Conservation (phyloP, 805 yeast species). For the Yarrowia sp. region DNA sequence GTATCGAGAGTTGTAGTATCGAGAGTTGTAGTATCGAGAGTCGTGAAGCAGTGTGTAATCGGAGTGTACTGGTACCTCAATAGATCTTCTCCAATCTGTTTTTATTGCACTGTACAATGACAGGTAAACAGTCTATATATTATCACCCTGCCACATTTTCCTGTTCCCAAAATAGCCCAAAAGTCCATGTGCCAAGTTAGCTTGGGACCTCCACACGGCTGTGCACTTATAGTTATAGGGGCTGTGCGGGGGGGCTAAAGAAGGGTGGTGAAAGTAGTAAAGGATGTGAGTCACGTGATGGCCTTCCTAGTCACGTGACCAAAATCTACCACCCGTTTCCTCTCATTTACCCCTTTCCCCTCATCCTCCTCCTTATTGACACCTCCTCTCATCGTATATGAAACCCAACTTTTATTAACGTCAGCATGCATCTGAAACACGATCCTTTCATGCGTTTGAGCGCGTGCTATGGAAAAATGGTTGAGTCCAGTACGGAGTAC, state of each 20-base stretch:
- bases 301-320: neutral
- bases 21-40: too few relatives aligned
- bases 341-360: neutral
- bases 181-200: neutral
- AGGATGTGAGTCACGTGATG: neutral
- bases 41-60: too few relatives aligned
- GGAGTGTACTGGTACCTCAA: too few relatives aligned
- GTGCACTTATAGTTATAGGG: conserved; percentile 16
- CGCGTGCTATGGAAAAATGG: neutral
- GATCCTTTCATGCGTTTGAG: neutral
- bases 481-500: neutral
- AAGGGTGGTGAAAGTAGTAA: neutral
- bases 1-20: neutral
- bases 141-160: neutral
- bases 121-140: conserved; percentile 2
- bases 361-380: too few relatives aligned
- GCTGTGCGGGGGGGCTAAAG: conserved; percentile 1
- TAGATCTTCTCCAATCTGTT: neutral
- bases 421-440: conserved; percentile 3
- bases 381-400: conserved; percentile 7
- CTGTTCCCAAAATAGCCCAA: conserved; percentile 18
- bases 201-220: conserved; percentile 4
- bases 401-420: conserved; percentile 17
- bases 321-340: neutral
- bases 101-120: neutral